These are phyloP conservation scores for Fonsecaea pugnacius DNA, from an alignment of 2,329 filamentous ascomycete genomes.

Conservation along the genomic window DNA sequence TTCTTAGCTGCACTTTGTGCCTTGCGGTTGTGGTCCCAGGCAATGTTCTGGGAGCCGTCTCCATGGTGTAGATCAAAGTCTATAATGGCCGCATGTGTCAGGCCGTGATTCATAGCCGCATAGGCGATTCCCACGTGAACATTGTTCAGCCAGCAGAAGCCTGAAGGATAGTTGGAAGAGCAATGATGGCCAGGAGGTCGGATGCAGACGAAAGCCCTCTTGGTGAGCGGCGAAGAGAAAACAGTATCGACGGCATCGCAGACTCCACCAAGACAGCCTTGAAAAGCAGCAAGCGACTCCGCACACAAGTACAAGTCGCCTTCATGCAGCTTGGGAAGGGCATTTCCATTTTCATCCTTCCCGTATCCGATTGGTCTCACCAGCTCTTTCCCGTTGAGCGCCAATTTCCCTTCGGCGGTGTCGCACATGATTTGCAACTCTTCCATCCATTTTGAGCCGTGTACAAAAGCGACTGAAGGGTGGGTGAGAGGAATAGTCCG, in stretches of 20 bases:
- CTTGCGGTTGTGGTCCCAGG: slow-evolving; percentile 85
- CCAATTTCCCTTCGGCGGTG: slow-evolving; percentile 75
- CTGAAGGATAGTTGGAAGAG: slow-evolving; percentile 83
- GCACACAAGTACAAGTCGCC: slow-evolving; percentile 89
- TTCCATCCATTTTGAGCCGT: slow-evolving; percentile 91
- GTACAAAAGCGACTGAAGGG: slow-evolving; percentile 82
- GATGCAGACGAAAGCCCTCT: slow-evolving; percentile 86
- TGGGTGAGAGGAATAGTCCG: slow-evolving; percentile 73
- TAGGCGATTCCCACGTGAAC: slow-evolving; percentile 96
- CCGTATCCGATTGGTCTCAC: slow-evolving; percentile 59
- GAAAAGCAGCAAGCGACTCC: slow-evolving; percentile 83
- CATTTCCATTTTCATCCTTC: slow-evolving; percentile 47
- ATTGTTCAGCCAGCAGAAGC: slow-evolving; percentile 99
- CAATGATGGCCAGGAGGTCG: slow-evolving; percentile 96
- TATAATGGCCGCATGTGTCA: slow-evolving; percentile 92
- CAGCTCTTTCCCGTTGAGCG: slow-evolving; percentile 76
- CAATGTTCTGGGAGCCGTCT: slow-evolving; percentile 92
- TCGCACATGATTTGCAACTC: slow-evolving; percentile 86
- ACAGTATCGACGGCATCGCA: slow-evolving; percentile 90
- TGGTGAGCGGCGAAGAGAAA: slow-evolving; percentile 64
- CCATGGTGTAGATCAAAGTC: slow-evolving; percentile 93
- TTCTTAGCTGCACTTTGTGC: slow-evolving; percentile 69
- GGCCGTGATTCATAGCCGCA: slow-evolving; percentile 76
- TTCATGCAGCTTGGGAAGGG: slow-evolving; percentile 69
- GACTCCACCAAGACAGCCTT: slow-evolving; percentile 88